phyloP scores from a whole-genome alignment of 805 yeast species.

The Ogataea henricii region DNA sequence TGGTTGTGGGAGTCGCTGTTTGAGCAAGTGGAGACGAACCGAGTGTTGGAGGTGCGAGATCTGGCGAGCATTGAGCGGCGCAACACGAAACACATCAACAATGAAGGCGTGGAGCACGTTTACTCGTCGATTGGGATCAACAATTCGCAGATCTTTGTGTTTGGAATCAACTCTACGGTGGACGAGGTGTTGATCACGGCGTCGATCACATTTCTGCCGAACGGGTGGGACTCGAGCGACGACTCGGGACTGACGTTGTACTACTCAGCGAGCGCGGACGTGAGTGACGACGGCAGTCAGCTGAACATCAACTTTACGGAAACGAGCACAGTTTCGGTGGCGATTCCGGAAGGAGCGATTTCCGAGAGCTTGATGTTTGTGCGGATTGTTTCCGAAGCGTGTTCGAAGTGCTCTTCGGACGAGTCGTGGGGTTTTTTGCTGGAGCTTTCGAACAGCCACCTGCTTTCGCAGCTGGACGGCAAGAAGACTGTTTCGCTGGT shows the following conservation, averaged over 20 bases:
- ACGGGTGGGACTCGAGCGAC: conserved; percentile 3
- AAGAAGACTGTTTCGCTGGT: conserved; percentile 56
- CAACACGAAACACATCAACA: background rate
- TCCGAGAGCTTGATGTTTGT: conserved; percentile 5
- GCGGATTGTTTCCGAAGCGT: conserved; percentile 26
- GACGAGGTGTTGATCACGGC: conserved; percentile 8
- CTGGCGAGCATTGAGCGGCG: background rate
- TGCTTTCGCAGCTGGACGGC: conserved; percentile 69
- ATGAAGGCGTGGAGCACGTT: background rate
- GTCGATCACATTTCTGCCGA: conserved; percentile 4
- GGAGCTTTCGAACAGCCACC: conserved; percentile 61
- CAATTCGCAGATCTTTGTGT: conserved; percentile 14
- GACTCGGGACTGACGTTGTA: conserved; percentile 7
- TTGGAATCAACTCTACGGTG: conserved; percentile 7
- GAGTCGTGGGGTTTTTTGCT: conserved; percentile 60
- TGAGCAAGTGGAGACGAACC: background rate
- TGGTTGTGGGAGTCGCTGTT: background rate
- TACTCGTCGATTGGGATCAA: conserved; percentile 15
- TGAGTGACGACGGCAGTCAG: conserved; percentile 4
- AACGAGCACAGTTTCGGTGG: background rate
- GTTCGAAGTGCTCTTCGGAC: conserved; percentile 21
- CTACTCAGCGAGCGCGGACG: conserved; percentile 11
- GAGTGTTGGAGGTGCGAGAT: conserved; percentile 1
- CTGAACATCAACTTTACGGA: conserved; percentile 3
- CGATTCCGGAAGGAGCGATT: background rate